Conservation (phyloP, 106 monocot genomes). For the Apostasia ramifera region DNA sequence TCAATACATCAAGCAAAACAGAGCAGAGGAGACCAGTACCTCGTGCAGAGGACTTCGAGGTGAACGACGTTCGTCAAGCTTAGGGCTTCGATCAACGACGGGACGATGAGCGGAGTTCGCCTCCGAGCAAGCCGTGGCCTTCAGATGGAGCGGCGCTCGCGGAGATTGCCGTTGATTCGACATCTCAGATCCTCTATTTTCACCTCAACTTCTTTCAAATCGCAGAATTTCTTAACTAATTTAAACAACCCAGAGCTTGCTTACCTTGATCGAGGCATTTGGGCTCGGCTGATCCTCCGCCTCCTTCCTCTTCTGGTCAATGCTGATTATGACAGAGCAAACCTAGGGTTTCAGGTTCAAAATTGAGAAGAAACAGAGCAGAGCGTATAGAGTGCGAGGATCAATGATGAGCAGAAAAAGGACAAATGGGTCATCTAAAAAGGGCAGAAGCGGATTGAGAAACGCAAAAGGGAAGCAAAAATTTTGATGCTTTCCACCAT, state of each 20-base stretch:
- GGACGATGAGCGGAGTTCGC: conserved; percentile 27
- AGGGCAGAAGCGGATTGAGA: not conserved
- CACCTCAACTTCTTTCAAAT: not conserved
- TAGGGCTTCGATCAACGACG: conserved; percentile 24
- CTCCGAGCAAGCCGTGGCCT: conserved; percentile 44
- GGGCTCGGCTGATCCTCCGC: not conserved
- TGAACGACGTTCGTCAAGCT: conserved; percentile 51
- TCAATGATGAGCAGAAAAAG: not conserved
- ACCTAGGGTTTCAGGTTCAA: not conserved
- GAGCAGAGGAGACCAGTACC: conserved; percentile 12
- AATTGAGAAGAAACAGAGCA: not conserved
- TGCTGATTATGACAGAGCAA: not conserved
- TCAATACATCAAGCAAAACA: not conserved
- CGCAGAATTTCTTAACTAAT: not conserved
- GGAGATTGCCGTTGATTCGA: conserved; percentile 37
- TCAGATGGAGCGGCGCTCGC: conserved; percentile 66
- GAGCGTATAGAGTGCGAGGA: not conserved
- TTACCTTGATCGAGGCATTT: conserved; percentile 36
- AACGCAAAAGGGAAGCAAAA: not conserved
- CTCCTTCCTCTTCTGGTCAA: not conserved
- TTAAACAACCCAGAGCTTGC: not conserved
- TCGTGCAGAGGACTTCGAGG: conserved; percentile 58
- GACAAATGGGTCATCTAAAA: not conserved
- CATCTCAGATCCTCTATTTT: conserved; percentile 59
- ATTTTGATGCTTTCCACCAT: conserved; percentile 1